Base-by-base conservation (phyloP, 768 basidiomycete species). In the Amanita molliuscula region DNA sequence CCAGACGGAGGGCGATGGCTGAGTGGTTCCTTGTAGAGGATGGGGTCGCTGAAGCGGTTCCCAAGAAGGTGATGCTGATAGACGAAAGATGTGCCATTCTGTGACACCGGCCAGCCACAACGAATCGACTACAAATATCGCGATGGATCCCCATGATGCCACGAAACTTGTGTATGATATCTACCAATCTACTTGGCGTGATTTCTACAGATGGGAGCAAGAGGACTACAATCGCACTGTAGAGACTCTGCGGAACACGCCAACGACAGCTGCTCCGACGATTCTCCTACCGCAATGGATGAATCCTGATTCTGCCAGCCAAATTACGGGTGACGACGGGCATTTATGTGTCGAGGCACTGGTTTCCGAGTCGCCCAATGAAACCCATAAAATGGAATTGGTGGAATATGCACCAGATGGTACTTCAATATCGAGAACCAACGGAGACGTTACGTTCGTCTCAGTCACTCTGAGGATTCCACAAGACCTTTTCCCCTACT, bases 21-120 rank as follows among this genome's bases (percentile, higher is more conserved):
- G 88, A 89, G 58, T 88, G 87, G 57, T 84, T 87, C 48, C 88
- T 73, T 0, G 88, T 88, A 1, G 76, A 73, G 3, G 88, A 88
- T 3, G 88, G 88, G 55, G 84, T 81, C 2, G 87, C 86, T 16
- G 88, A 88, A 13, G 85, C 84, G 1, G 86, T 90, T 18, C 88
- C 88, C 20, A 90, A 72, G 61, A 90, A 89, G 6, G 82, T 87
- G 38, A 89, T 62, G 44, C 74, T 77, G 2, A 87, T 48, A 0
- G 73, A 61, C 2, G 61, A 55, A 16, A 20, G 26, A 11, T 2
- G n/a, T 3, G 6, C 31, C 45, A 35, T 21, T 33, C 6, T 20
- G 11, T 34, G 11, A 18, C 23, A 9, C 6, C 7, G 8, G 9
- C 7, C 16, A 31, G 18, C 11, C n/a, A 18, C 33, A 18, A 28